phyloP scores from a whole-genome alignment of 306 rosid species.

The Astragalus membranaceus region DNA sequence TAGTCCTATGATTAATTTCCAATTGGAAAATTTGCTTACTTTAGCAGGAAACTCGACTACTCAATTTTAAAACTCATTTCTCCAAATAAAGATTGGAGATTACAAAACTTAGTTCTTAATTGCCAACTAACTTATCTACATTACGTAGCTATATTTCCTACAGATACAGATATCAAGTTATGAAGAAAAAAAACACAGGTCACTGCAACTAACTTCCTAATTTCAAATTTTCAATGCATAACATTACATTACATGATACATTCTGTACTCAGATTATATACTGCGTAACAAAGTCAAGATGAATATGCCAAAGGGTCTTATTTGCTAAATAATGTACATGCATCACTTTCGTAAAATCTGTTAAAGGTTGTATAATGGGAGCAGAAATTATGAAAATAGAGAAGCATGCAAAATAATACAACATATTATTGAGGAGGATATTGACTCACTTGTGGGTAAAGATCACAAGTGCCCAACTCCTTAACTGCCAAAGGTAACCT shows the following conservation, averaged over 20 bases:
- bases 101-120: background rate
- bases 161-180: background rate
- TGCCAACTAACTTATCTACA: background rate
- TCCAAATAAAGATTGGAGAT: constrained; percentile 1
- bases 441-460: constrained; percentile 84
- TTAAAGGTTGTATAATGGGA: constrained; percentile 10
- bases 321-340: constrained; percentile 6
- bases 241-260: background rate
- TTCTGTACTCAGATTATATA: background rate
- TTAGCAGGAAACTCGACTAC: too few relatives aligned
- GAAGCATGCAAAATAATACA: background rate
- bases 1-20: too few relatives aligned
- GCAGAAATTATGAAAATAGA: constrained; percentile 1
- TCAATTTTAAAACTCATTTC: constrained; percentile 5
- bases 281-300: background rate
- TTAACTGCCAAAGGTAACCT: constrained; percentile 94
- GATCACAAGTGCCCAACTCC: constrained; percentile 98
- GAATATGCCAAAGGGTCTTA: constrained; percentile 3
- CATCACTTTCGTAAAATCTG: background rate
- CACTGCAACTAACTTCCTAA: constrained; percentile 1
- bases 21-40: too few relatives aligned
- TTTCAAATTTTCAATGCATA: constrained; percentile 2
- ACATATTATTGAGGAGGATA: constrained; percentile 13
- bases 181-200: background rate
- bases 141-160: background rate